Percentiles rank a stretch among this genome's conserved stretches.
Evolutionary conservation across 1,284 basidiomycete genomes (phyloP).

Genomic region (Ganoderma lingzhi): DNA sequence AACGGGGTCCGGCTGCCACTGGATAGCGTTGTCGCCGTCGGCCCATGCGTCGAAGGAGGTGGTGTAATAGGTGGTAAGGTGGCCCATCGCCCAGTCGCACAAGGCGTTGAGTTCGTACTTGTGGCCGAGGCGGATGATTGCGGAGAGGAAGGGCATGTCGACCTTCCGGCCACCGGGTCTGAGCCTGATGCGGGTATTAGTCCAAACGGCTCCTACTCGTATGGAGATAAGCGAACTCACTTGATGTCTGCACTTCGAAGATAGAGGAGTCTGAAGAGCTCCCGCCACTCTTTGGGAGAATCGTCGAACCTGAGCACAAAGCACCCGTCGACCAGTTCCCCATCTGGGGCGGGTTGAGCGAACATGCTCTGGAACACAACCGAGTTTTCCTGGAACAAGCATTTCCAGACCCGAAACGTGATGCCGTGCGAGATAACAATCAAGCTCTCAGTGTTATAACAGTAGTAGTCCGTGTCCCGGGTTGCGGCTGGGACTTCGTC

Average conservation of each 20-base stretch:
- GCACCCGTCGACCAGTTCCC: conserved; percentile 26
- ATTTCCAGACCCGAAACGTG: conserved; percentile 30
- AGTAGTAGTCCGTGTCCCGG: conserved; percentile 25
- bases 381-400: conserved; percentile 30
- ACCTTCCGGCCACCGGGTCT: not conserved
- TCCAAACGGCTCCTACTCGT: not conserved
- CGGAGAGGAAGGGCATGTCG: conserved; percentile 20
- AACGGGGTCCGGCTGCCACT: conserved; percentile 17
- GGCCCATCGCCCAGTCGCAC: conserved; percentile 7
- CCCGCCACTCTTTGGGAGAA: conserved; percentile 21
- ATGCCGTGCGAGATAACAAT: conserved; percentile 26
- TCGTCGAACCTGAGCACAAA: conserved; percentile 28
- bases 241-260: conserved; percentile 1
- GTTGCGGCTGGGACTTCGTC: conserved; percentile 1
- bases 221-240: not conserved
- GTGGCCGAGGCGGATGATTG: conserved; percentile 22
- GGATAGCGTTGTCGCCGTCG: conserved; percentile 2
- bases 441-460: conserved; percentile 35
- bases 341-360: conserved; percentile 13
- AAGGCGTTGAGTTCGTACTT: conserved; percentile 25
- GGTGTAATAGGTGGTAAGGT: conserved; percentile 21
- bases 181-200: not conserved
- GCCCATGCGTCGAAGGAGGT: conserved; percentile 19
- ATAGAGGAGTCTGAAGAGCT: conserved; percentile 17
- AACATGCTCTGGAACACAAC: conserved; percentile 34